Base-by-base conservation (phyloP, 2,329 filamentous ascomycete species). In the Raffaelea albimanens region DNA sequence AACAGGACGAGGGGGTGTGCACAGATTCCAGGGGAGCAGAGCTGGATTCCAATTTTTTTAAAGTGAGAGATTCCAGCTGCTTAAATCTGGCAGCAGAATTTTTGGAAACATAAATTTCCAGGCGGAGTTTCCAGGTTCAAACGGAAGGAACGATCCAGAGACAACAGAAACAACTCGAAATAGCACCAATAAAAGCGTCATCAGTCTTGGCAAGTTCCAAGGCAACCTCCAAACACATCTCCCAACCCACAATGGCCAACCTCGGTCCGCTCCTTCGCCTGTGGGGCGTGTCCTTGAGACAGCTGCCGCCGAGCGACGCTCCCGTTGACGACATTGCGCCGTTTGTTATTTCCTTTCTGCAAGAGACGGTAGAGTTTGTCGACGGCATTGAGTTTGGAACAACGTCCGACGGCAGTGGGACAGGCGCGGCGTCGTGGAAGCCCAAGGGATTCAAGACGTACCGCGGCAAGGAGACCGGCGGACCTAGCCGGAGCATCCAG, bases 321-420 rank as follows among this genome's bases (percentile, higher is more conserved):
- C 56, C 63, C 2, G 48, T 61, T 4, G 64, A 70, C 23, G 67
- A 71, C 33, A 64, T 83, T 16, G 59, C 63, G 20, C 63, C 68
- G 5, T 74, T 85, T 52, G 59, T 83, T 49, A 59, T 63, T 10
- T 60, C 68, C 5, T 64, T 81, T 21, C 66, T 85, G 29, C 58
- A 64, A n/a, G 81, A 85, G 59, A 74, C 76, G 20, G 61, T 78
- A 23, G 67, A 70, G 1, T 82, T 85, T 59, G 69, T 83, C 58
- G 70, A 73, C 56, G 66, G 67, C 10, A 70, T 51, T 16, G 40
- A 44, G 33, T 29, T 29, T 7, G 25, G 7, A 29, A 38, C n/a
- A 38, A 8, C 14, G 34, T 7, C 14, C 34, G 18, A 10, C 16
- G 16, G 16, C 31, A 16, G 16, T 23, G 23, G 53, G 56, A 44